These are phyloP conservation scores for Acer saccharum DNA, from an alignment of 345 rosid species.

Conservation along the genomic window DNA sequence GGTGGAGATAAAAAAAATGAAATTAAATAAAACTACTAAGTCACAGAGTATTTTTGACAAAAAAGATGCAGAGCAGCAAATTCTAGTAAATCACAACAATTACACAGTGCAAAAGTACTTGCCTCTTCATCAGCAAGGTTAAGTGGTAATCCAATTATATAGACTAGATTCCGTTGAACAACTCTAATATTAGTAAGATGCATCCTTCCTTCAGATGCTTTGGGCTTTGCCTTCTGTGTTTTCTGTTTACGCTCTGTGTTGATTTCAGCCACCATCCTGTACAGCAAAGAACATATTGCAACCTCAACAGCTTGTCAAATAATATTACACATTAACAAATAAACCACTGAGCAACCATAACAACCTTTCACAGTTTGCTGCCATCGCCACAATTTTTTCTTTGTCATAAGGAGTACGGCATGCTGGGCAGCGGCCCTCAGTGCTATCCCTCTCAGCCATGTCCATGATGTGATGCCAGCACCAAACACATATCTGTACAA, in stretches of 20 bases:
- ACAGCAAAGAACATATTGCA: constrained; percentile 6
- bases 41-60: neutral
- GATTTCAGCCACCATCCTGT: constrained; percentile 43
- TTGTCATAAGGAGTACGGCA: constrained; percentile 86
- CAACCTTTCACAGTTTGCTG: constrained; percentile 75
- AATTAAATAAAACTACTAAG: neutral
- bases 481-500: constrained; percentile 84
- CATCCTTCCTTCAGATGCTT: constrained; percentile 62
- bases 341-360: neutral
- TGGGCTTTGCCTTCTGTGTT: constrained; percentile 57
- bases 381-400: constrained; percentile 84
- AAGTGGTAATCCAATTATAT: constrained; percentile 70
- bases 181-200: constrained; percentile 68
- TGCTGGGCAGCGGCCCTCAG: constrained; percentile 92
- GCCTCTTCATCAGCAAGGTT: constrained; percentile 76
- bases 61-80: constrained; percentile 3
- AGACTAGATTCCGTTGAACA: constrained; percentile 69
- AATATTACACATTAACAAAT: neutral
- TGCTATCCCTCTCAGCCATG: constrained; percentile 88
- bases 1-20: constrained; percentile 20
- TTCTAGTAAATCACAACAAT: constrained; percentile 1
- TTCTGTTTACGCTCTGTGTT: constrained; percentile 44
- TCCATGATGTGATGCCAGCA: constrained; percentile 96
- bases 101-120: neutral
- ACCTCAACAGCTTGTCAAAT: constrained; percentile 3